A percentile compares a stretch with the other conserved stretches of the same genome.
phyloP scores from a whole-genome alignment of 2,329 filamentous ascomycete genomes.

The Monosporascus sp. region DNA sequence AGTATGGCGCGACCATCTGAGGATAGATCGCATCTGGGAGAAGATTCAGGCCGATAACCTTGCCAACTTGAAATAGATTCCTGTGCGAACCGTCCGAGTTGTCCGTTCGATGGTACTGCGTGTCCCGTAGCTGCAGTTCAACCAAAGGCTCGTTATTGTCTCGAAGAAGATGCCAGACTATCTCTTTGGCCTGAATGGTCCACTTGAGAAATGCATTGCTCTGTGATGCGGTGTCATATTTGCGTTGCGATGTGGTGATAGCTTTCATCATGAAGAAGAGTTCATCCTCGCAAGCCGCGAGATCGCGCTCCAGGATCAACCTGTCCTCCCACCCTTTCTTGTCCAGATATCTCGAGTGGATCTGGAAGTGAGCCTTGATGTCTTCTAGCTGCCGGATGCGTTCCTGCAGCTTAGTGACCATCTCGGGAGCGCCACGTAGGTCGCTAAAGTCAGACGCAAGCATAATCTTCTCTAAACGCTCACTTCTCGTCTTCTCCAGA shows the following conservation, averaged over 20 bases:
- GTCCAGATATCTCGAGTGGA: constrained; percentile 83
- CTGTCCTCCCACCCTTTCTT: constrained; percentile 88
- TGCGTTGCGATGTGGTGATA: constrained; percentile 92
- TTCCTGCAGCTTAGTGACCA: constrained; percentile 87
- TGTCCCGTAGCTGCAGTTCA: constrained; percentile 86
- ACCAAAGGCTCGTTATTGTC: constrained; percentile 83
- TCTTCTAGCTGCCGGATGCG: constrained; percentile 91
- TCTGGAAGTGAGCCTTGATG: constrained; percentile 94
- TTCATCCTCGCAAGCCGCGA: constrained; percentile 89
- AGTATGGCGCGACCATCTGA: constrained; percentile 89
- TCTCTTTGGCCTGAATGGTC: constrained; percentile 90
- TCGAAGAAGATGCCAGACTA: constrained; percentile 94
- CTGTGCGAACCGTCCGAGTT: constrained; percentile 96
- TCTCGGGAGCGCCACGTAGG: constrained; percentile 84
- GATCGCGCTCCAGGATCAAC: constrained; percentile 80
- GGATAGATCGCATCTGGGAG: constrained; percentile 89
- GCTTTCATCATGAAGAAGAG: constrained; percentile 99
- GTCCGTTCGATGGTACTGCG: constrained; percentile 91
- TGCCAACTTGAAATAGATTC: constrained; percentile 84
- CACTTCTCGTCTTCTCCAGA: constrained; percentile 91
- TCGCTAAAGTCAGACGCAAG: constrained; percentile 98
- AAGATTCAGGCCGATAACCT: constrained; percentile 83
- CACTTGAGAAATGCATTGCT: constrained; percentile 80
- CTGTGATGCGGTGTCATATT: constrained; percentile 67
- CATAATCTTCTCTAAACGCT: constrained; percentile 97